A percentile compares a stretch with the other conserved stretches of the same genome.
Evolutionary conservation across 2,329 filamentous ascomycete genomes (phyloP).

Genomic region (Elsinoe australis): DNA sequence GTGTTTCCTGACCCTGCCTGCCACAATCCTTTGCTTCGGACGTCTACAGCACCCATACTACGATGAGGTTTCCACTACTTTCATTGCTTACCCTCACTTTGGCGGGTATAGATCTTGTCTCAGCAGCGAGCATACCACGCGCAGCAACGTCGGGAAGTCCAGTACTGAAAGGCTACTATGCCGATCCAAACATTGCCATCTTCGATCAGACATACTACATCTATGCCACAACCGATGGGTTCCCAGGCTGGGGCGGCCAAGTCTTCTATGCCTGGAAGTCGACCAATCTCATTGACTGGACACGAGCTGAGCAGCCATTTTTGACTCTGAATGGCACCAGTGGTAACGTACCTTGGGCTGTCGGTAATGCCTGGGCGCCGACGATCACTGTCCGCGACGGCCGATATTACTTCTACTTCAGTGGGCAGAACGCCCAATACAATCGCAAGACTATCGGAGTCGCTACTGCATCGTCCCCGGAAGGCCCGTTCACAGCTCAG

Average conservation of each 20-base stretch:
- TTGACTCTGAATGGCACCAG: constrained; percentile 40
- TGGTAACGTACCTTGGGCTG: constrained; percentile 35
- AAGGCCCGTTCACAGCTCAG: constrained; percentile 26
- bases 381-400: constrained; percentile 24
- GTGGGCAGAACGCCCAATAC: constrained; percentile 26
- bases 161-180: constrained; percentile 26
- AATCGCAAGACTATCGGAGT: constrained; percentile 27
- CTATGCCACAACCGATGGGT: constrained; percentile 43
- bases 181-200: constrained; percentile 43
- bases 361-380: constrained; percentile 34
- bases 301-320: constrained; percentile 36
- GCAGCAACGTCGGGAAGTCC: constrained; percentile 5
- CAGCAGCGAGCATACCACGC: not conserved
- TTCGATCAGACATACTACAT: constrained; percentile 42
- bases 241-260: constrained; percentile 39
- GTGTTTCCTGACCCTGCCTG: no score
- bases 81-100: no score
- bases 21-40: no score
- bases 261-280: constrained; percentile 46
- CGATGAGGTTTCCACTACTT: no score
- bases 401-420: constrained; percentile 30
- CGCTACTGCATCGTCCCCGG: constrained; percentile 23
- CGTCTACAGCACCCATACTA: no score
- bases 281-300: constrained; percentile 38
- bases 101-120: not conserved